Evolutionary conservation across 2,329 filamentous ascomycete species (phyloP).

Genomic region (Neonectria magnoliae): DNA sequence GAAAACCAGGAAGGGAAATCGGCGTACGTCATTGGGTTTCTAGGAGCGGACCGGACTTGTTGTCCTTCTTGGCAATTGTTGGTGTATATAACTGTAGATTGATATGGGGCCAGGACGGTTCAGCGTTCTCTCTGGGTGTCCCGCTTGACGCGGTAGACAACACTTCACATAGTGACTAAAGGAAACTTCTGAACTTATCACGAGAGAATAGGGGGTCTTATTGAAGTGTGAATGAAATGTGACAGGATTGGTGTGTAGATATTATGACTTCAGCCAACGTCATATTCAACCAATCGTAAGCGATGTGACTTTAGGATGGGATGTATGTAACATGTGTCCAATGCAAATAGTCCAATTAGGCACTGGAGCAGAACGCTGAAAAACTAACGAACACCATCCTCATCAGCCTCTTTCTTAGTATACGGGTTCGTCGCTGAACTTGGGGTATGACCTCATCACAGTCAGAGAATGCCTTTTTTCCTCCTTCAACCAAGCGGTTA

Average conservation of each 20-base stretch:
- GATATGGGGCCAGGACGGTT: conserved; percentile 16
- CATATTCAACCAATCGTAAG: not conserved
- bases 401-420: conserved; percentile 28
- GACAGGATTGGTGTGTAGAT: not conserved
- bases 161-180: conserved; percentile 15
- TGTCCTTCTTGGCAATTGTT: conserved; percentile 19
- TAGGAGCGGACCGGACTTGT: conserved; percentile 33
- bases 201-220: not conserved
- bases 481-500: conserved; percentile 41
- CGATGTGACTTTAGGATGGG: not conserved
- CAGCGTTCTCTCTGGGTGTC: conserved; percentile 13
- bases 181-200: conserved; percentile 1
- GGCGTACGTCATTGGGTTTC: conserved; percentile 28
- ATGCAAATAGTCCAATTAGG: too few species aligned
- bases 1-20: conserved; percentile 18
- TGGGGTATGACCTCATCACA: conserved; percentile 9
- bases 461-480: conserved; percentile 43
- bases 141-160: conserved; percentile 25
- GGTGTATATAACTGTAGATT: conserved; percentile 24
- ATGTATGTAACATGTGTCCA: not conserved
- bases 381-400: conserved; percentile 6
- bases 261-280: not conserved
- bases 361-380: not conserved
- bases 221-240: not conserved
- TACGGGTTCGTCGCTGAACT: not conserved